Evolutionary conservation across 2,329 filamentous ascomycete genomes (phyloP).

Genomic region (Curvularia sp.): DNA sequence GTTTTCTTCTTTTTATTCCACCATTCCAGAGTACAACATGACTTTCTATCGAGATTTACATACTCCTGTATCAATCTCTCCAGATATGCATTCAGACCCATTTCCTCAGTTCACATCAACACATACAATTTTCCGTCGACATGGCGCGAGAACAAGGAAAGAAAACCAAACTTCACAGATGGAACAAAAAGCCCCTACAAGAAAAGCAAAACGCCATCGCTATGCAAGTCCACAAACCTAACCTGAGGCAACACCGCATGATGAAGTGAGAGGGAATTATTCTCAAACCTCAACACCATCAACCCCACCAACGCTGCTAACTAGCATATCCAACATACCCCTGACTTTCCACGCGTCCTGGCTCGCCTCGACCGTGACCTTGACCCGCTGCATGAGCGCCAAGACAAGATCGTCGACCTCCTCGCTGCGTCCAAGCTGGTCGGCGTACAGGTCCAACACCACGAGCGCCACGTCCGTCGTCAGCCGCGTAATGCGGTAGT

Average conservation of each 20-base stretch:
- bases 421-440: constrained; percentile 75
- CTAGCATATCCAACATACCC: constrained; percentile 86
- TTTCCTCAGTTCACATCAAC: background rate
- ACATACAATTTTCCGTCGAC: background rate
- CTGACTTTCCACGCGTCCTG: constrained; percentile 81
- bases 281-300: constrained; percentile 24
- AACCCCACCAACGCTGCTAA: constrained; percentile 61
- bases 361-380: constrained; percentile 79
- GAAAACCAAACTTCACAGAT: constrained; percentile 20
- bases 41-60: constrained; percentile 19
- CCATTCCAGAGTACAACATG: constrained; percentile 25
- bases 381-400: constrained; percentile 72
- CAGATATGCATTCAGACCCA: background rate
- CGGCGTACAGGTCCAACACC: constrained; percentile 85
- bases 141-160: constrained; percentile 13
- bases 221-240: constrained; percentile 40
- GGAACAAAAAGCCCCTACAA: background rate
- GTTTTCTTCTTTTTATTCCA: constrained; percentile 21
- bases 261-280: background rate
- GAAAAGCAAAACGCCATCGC: constrained; percentile 45
- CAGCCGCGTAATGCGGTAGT: constrained; percentile 80
- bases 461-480: constrained; percentile 84
- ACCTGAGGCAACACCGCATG: background rate
- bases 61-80: background rate
- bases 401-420: constrained; percentile 76